Conservation (phyloP, 2,329 filamentous ascomycete genomes). For the Didymella segeticola region DNA sequence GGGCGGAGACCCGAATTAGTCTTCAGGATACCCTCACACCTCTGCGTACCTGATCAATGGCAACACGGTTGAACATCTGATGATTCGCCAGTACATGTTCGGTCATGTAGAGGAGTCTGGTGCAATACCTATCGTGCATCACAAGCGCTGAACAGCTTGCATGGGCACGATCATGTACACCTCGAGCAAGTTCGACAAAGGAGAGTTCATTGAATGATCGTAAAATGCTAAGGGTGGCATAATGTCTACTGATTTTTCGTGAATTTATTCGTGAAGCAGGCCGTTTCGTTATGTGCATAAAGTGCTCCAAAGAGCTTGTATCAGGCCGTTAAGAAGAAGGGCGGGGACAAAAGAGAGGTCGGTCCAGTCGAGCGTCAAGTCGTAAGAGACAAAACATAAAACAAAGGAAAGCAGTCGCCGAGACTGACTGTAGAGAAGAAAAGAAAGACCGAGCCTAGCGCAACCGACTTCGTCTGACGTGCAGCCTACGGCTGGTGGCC, state of each 20-base stretch:
- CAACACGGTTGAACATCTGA: no score
- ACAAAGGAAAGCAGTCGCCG: slow-evolving; percentile 11
- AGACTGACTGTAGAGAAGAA: slow-evolving; percentile 3
- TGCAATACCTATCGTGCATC: no score
- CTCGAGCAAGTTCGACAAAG: slow-evolving; percentile 9
- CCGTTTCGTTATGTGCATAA: slow-evolving; percentile 8
- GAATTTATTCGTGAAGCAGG: slow-evolving; percentile 24
- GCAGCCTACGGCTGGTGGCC: slow-evolving; percentile 22
- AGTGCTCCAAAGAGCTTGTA: neutral
- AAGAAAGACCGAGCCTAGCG: slow-evolving; percentile 13
- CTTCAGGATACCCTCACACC: no score
- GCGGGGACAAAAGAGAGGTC: slow-evolving; percentile 19
- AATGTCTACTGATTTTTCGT: slow-evolving; percentile 28
- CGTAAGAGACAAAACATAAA: slow-evolving; percentile 7
- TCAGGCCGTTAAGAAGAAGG: slow-evolving; percentile 1
- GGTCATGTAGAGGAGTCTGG: no score
- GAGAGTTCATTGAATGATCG: slow-evolving; percentile 34
- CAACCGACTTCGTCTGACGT: slow-evolving; percentile 4
- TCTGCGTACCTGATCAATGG: no score
- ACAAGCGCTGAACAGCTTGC: no score
- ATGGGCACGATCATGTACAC: no score
- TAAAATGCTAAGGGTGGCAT: slow-evolving; percentile 27
- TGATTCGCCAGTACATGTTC: no score
- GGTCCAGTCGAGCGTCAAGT: slow-evolving; percentile 22
- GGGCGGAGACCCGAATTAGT: no score